phyloP scores from a whole-genome alignment of 345 rosid species.

The Camelina hispida region DNA sequence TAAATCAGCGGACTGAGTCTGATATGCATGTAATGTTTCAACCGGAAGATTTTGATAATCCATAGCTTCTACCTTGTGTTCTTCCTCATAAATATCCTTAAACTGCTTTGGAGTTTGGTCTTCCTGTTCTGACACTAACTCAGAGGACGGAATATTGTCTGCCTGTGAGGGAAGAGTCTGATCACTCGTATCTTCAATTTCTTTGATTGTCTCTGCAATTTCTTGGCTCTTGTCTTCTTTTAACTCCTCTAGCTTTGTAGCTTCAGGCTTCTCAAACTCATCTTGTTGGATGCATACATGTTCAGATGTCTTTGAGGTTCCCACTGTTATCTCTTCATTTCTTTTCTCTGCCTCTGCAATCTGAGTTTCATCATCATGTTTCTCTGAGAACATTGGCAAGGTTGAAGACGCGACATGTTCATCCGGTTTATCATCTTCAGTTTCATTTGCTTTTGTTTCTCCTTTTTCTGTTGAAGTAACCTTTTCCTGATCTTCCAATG shows the following conservation, averaged over 20 bases:
- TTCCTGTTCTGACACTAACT: constrained; percentile 30
- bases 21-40: constrained; percentile 9
- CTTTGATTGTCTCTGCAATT: not conserved
- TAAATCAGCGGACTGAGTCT: constrained; percentile 17
- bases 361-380: constrained; percentile 1
- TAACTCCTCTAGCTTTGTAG: constrained; percentile 28
- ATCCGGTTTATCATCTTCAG: constrained; percentile 3
- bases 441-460: constrained; percentile 26
- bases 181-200: constrained; percentile 24
- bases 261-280: constrained; percentile 15
- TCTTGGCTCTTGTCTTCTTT: constrained; percentile 31
- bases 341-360: constrained; percentile 5
- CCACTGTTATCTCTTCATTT: constrained; percentile 17
- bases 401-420: constrained; percentile 1
- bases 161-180: constrained; percentile 9
- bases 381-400: not conserved
- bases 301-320: constrained; percentile 13
- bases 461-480: constrained; percentile 1
- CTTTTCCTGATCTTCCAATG: constrained; percentile 7
- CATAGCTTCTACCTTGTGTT: constrained; percentile 21
- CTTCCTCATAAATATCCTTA: constrained; percentile 17
- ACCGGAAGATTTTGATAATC: constrained; percentile 7
- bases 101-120: constrained; percentile 30
- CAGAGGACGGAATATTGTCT: constrained; percentile 10
- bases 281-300: constrained; percentile 14